Evolutionary conservation across 768 basidiomycete species (phyloP), one percentile per base, ranked within the genome.

Genomic region (Serendipita sp.): DNA sequence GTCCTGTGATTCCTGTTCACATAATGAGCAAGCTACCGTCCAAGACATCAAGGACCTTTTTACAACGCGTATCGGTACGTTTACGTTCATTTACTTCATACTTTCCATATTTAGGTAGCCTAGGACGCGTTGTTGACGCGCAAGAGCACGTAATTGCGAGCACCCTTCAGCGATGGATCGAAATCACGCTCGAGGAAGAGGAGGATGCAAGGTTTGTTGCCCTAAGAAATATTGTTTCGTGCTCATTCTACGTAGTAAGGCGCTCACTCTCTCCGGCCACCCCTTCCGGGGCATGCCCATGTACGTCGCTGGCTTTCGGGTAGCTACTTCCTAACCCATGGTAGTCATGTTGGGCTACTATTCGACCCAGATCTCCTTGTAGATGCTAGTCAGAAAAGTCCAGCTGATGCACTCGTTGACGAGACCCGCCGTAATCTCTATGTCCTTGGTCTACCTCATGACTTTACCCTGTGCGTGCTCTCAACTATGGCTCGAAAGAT

Each of bases 381-480:
- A 32, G 34, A 60, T 10, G 28, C 35, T 30, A 8, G 16, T 35
- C 56, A 60, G 34, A 60, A 60, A 35, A 28, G 4, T 23, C 56
- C 23, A 32, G 16, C 56, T 8, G 56, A 32, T n/a, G 16, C n/a
- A 28, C 23, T 35, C 16, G 56, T 35, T 35, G 56, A 60, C 35
- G 56, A 60, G 28, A 60, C 56, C 46, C 86, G 89, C 63, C 81
- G 89, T 65, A 91, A 91, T 71, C 81, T 91, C 46, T 91, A 91
- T 68, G 88, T 90, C 45, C 83, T 91, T 32, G 89, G 89, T 13
- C 74, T 91, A 63, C 89, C 89, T 3, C 90, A 90, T 70, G 85
- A 86, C 69, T 78, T 91, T 38, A 84, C 85, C 16, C 87, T 89
- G 89, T 89, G 70, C 63, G 79, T 44, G 36, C 60, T 64, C 46